Evolutionary conservation across 345 rosid species (phyloP).

Genomic region (Eucalyptus pumila): DNA sequence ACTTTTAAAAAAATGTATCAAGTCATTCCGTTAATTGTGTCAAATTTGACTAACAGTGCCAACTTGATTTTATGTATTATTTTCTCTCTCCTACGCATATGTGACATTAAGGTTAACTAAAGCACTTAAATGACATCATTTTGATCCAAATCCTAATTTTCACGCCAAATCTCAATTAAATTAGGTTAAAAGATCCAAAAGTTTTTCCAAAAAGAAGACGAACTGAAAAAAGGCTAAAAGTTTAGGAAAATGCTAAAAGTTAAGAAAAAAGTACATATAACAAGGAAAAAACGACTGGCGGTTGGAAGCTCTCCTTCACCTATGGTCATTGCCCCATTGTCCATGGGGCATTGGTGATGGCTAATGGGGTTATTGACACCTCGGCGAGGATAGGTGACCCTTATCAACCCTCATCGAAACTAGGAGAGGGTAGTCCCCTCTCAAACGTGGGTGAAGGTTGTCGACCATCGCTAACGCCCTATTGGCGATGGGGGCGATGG

Average conservation of each 20-base stretch:
- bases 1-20: too few relatives aligned
- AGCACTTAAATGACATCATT: neutral
- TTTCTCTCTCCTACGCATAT: neutral
- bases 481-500: neutral
- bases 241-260: neutral
- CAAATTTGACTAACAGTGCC: neutral
- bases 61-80: neutral
- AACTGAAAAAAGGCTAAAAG: neutral
- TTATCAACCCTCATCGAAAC: neutral
- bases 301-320: neutral
- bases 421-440: neutral
- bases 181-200: neutral
- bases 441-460: rapidly evolving
- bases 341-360: too few relatives aligned
- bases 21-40: rapidly evolving
- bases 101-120: neutral
- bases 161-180: too few relatives aligned
- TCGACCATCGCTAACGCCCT: too few relatives aligned
- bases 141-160: neutral
- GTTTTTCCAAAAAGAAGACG: neutral
- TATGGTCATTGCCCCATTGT: neutral
- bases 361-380: neutral
- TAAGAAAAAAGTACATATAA: neutral
- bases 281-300: too few relatives aligned
- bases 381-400: neutral